Conservation (phyloP, 208 protist genomes). For the Naegleria gruberi region DNA sequence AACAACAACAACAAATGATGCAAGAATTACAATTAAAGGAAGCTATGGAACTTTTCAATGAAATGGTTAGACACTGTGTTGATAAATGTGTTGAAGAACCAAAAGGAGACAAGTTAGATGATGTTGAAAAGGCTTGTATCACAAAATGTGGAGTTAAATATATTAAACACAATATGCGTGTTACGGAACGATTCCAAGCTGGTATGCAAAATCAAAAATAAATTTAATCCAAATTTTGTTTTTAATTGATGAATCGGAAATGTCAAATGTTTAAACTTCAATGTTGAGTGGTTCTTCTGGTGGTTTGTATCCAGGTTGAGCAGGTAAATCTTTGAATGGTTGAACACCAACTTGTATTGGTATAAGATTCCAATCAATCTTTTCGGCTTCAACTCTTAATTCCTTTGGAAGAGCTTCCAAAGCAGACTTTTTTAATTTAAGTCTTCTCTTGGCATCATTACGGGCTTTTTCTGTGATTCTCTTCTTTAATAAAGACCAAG, state of each 20-base stretch:
- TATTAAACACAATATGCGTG: background rate
- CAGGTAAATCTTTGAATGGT: background rate
- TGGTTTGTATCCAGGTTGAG: background rate
- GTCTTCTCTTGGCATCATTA: background rate
- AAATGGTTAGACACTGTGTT: background rate
- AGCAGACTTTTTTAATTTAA: background rate
- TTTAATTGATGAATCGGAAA: no score
- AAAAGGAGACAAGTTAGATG: slow-evolving; percentile 2
- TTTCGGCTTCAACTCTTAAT: background rate
- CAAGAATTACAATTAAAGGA: background rate
- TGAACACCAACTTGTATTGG: background rate
- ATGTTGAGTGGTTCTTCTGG: background rate
- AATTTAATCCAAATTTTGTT: background rate
- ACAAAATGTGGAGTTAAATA: background rate
- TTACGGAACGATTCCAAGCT: background rate
- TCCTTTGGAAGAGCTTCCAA: background rate
- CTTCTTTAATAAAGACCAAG: background rate
- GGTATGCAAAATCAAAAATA: background rate
- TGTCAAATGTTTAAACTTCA: background rate
- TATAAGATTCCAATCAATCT: slow-evolving; percentile 1
- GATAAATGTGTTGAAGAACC: slow-evolving; percentile 8
- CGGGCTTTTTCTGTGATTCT: background rate
- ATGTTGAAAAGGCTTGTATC: background rate
- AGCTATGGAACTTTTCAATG: background rate
- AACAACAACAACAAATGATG: background rate